Evolutionary conservation across 2,329 filamentous ascomycete species (phyloP), one percentile per base, ranked within the genome.

Genomic region (Sporothrix schenckii): DNA sequence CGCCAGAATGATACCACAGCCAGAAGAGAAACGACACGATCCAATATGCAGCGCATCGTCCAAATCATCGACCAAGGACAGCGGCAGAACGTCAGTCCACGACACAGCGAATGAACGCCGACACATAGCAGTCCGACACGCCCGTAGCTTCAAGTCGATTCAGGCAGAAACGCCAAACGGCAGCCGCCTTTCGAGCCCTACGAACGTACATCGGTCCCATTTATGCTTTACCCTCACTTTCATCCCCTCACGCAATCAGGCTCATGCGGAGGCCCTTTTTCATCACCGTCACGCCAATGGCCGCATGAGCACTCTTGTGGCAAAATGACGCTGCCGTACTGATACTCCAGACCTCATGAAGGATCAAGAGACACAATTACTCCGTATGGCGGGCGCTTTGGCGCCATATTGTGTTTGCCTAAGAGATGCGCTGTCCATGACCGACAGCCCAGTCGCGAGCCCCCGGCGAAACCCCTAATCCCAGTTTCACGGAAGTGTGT

Each of bases 261-360:
- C 41, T 5, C 21, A 30, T 61, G n/a, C 34, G 19, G 24, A 24
- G 44, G 56, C 11, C 56, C n/a, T 27, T n/a, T 7, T 56, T 34
- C 30, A 34, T 56, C 27, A 56, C 27, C 52, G 30, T 54, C 52
- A 41, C 44, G 56, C 34, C 56, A 44, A 49, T 49, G 60, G 41
- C 60, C 16, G 60, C 60, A 63, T 61, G 34, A 63, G 60, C 41
- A 63, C 60, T 49, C 41, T 27, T 41, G 60, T 63, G 60, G 60
- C 60, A 47, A 47, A 47, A 63, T 30, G 21, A 27, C 27, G 41
- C 39, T 30, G 34, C 41, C 44, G 60, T 30, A 49, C 19, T 47
- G 60, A 63, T 49, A 49, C 39, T 41, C 60, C 44, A 47, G 39
- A 27, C 39, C 41, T 6, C 41, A 49, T 49, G 39, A 63, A 47